Evolutionary conservation across 345 rosid genomes (phyloP).

Genomic region (Corchorus olitorius): DNA sequence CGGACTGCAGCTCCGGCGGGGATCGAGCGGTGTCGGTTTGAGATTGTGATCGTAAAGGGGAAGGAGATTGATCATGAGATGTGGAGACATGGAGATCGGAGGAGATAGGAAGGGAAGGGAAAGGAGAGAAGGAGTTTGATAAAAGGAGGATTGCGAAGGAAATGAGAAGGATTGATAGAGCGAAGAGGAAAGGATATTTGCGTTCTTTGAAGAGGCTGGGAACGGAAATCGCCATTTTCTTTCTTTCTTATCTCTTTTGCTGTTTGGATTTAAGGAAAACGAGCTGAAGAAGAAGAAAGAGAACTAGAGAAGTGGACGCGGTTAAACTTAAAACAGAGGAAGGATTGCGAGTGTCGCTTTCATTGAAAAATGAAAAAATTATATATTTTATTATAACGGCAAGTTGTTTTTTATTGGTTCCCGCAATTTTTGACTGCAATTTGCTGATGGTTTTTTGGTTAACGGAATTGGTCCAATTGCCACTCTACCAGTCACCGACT

Average conservation of each 20-base stretch:
- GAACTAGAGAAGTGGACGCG: not conserved
- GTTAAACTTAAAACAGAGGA: too few relatives aligned
- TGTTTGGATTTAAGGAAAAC: constrained; percentile 4
- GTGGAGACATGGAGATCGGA: constrained; percentile 30
- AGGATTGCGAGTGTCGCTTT: too few relatives aligned
- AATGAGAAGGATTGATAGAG: constrained; percentile 44
- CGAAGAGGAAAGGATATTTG: constrained; percentile 50
- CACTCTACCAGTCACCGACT: too few relatives aligned
- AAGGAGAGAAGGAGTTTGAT: constrained; percentile 26
- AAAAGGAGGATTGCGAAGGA: constrained; percentile 44
- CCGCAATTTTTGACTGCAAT: too few relatives aligned
- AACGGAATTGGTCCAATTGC: too few relatives aligned
- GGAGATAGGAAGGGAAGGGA: constrained; percentile 39
- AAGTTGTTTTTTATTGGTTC: too few relatives aligned
- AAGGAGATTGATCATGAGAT: not conserved
- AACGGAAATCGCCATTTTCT: constrained; percentile 53
- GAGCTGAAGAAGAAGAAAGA: too few relatives aligned
- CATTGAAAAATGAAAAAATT: too few relatives aligned
- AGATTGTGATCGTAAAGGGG: not conserved
- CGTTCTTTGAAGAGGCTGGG: constrained; percentile 45
- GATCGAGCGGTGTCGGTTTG: not conserved
- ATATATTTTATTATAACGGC: too few relatives aligned
- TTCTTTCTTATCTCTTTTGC: not conserved
- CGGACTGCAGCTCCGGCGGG: not conserved
- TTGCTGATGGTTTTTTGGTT: too few relatives aligned